These are phyloP conservation scores for Leccinum fibrillosum DNA, from an alignment of 768 basidiomycete genomes.

Conservation along the genomic window DNA sequence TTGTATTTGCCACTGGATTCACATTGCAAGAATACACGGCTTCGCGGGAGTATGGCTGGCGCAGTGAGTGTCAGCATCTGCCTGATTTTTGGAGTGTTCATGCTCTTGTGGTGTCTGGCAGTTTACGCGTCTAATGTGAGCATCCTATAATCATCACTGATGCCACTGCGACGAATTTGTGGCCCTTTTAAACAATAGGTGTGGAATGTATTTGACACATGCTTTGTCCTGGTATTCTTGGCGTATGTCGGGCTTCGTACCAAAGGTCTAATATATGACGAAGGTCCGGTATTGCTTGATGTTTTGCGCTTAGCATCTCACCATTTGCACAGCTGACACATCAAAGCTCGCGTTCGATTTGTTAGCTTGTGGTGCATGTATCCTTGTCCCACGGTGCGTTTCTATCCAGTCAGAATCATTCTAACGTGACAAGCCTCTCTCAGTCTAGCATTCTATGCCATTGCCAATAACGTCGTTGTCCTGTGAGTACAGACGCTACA, in stretches of 20 bases:
- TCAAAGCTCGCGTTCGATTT: slow-evolving; percentile 76
- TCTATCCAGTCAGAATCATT: background rate
- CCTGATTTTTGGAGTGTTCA: background rate
- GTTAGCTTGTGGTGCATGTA: slow-evolving; percentile 79
- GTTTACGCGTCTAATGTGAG: slow-evolving; percentile 83
- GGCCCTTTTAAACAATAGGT: slow-evolving; percentile 44
- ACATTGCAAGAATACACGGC: slow-evolving; percentile 85
- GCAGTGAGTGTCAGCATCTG: slow-evolving; percentile 51
- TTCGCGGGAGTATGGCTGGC: slow-evolving; percentile 84
- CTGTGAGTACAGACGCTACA: slow-evolving; percentile 45
- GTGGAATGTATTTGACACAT: slow-evolving; percentile 88
- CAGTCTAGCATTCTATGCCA: slow-evolving; percentile 76
- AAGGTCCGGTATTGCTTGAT: slow-evolving; percentile 40
- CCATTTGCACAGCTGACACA: slow-evolving; percentile 32
- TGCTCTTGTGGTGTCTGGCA: slow-evolving; percentile 14
- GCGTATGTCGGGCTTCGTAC: slow-evolving; percentile 64
- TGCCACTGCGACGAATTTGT: background rate
- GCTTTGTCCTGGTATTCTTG: slow-evolving; percentile 67
- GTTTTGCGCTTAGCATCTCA: background rate
- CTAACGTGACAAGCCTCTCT: background rate
- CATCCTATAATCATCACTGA: background rate
- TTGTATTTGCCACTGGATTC: slow-evolving; percentile 76
- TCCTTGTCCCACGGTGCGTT: slow-evolving; percentile 74
- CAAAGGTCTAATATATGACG: slow-evolving; percentile 51
- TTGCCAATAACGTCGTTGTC: slow-evolving; percentile 76